phyloP scores from a whole-genome alignment of 805 yeast species.

The Candida arabinofermentans region DNA sequence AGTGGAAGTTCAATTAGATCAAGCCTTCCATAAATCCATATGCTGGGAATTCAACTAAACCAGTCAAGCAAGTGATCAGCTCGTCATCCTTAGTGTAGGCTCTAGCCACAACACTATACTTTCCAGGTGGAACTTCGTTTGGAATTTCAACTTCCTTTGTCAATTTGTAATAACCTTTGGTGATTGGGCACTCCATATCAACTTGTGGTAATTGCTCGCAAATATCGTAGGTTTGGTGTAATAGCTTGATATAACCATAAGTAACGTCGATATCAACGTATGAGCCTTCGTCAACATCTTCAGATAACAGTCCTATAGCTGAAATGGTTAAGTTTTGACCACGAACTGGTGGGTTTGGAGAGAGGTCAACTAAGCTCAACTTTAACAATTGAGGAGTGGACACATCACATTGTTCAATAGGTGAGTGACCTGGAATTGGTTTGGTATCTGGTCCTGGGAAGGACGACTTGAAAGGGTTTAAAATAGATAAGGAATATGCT shows the following conservation, averaged over 20 bases:
- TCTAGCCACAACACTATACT: constrained; percentile 78
- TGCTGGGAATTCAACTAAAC: constrained; percentile 55
- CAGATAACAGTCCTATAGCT: constrained; percentile 63
- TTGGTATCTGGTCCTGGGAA: constrained; percentile 35
- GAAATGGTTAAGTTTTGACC: constrained; percentile 79
- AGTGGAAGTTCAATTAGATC: too few relatives aligned
- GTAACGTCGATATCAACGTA: constrained; percentile 92
- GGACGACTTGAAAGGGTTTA: constrained; percentile 7
- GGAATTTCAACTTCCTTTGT: constrained; percentile 80
- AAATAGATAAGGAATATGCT: constrained; percentile 12
- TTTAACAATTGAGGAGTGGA: constrained; percentile 58
- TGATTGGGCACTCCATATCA: constrained; percentile 80
- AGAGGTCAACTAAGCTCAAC: constrained; percentile 53
- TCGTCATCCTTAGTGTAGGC: constrained; percentile 85
- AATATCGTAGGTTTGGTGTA: constrained; percentile 87
- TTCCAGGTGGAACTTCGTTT: constrained; percentile 91
- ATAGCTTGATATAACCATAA: constrained; percentile 84
- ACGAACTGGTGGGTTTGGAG: constrained; percentile 86
- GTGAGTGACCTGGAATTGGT: constrained; percentile 91
- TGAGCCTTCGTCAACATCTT: constrained; percentile 73
- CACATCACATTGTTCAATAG: constrained; percentile 73
- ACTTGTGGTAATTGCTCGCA: constrained; percentile 85
- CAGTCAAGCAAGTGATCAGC: constrained; percentile 79
- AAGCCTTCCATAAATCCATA: not conserved
- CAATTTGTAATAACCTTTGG: constrained; percentile 62